These are phyloP conservation scores for Leccinum rimulosum DNA, from an alignment of 768 basidiomycete genomes.

Conservation along the genomic window DNA sequence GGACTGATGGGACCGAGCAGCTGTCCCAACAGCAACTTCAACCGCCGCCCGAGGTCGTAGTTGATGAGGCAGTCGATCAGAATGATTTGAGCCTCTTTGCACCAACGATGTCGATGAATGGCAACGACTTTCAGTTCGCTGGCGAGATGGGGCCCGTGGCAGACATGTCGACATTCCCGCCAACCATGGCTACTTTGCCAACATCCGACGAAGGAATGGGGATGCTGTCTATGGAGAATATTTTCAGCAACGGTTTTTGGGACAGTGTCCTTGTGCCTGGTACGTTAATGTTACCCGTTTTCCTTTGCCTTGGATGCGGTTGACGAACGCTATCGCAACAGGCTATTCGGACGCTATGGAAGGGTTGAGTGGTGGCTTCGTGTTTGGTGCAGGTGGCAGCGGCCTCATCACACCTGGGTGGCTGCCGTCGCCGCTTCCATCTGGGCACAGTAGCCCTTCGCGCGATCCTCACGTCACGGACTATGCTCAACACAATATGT, in stretches of 20 bases:
- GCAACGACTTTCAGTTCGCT: slow-evolving; percentile 63
- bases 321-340: slow-evolving; percentile 28
- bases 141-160: slow-evolving; percentile 84
- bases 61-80: slow-evolving; percentile 19
- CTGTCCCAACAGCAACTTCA: slow-evolving; percentile 24
- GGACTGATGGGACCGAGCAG: slow-evolving; percentile 32
- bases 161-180: slow-evolving; percentile 83
- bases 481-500: slow-evolving; percentile 27
- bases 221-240: slow-evolving; percentile 77
- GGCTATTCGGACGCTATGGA: slow-evolving; percentile 81
- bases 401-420: slow-evolving; percentile 77
- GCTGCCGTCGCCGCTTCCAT: slow-evolving; percentile 56
- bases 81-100: slow-evolving; percentile 32
- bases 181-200: slow-evolving; percentile 70
- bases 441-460: slow-evolving; percentile 48
- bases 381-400: slow-evolving; percentile 80
- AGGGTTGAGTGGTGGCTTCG: slow-evolving; percentile 81
- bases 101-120: slow-evolving; percentile 19
- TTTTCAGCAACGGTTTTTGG: slow-evolving; percentile 80
- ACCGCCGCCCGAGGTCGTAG: slow-evolving; percentile 17
- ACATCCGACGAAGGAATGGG: slow-evolving; percentile 39
- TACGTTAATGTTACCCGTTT: slow-evolving; percentile 34
- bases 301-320: neutral
- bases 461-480: slow-evolving; percentile 26
- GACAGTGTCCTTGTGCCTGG: slow-evolving; percentile 86